A percentile compares a stretch with the other conserved stretches of the same genome.
phyloP scores from a whole-genome alignment of 75 land plant species.

The Isoetes taiwanensis region DNA sequence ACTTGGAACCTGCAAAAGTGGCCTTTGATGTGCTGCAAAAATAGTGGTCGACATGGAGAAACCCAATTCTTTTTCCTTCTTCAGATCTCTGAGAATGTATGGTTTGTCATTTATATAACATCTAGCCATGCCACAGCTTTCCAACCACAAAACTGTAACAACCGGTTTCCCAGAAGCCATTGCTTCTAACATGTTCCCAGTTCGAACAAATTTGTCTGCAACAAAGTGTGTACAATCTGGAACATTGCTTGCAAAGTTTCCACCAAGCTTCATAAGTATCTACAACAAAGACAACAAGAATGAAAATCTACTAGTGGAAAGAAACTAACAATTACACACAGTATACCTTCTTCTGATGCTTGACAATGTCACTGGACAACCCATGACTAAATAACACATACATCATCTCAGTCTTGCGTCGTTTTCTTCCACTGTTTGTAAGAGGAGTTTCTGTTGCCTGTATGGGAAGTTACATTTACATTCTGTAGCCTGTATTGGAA shows the following conservation, averaged over 20 bases:
- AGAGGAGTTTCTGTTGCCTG: no score
- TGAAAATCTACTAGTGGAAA: no score
- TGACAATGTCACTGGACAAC: slow-evolving; percentile 45
- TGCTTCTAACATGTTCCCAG: slow-evolving; percentile 81
- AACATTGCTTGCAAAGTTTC: slow-evolving; percentile 31
- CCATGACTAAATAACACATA: slow-evolving; percentile 72
- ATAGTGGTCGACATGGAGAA: slow-evolving; percentile 70
- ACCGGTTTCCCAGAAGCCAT: slow-evolving; percentile 84
- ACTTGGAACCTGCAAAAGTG: slow-evolving; percentile 56
- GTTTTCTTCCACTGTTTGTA: slow-evolving; percentile 7
- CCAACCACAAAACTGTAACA: slow-evolving; percentile 74
- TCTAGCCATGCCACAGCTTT: slow-evolving; percentile 62
- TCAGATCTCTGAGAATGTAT: slow-evolving; percentile 58
- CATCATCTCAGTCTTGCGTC: slow-evolving; percentile 33
- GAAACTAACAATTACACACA: not conserved
- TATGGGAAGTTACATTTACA: no score
- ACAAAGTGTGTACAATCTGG: slow-evolving; percentile 85
- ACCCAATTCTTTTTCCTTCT: slow-evolving; percentile 87
- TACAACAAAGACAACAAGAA: no score
- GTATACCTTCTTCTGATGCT: slow-evolving; percentile 81
- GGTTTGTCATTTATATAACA: slow-evolving; percentile 64
- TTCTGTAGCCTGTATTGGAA: no score
- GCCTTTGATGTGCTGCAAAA: slow-evolving; percentile 48
- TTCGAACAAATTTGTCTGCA: slow-evolving; percentile 71
- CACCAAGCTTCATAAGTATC: slow-evolving; percentile 61